Base-by-base conservation (phyloP, 148 eudicot species). In the Silene uniflora region DNA sequence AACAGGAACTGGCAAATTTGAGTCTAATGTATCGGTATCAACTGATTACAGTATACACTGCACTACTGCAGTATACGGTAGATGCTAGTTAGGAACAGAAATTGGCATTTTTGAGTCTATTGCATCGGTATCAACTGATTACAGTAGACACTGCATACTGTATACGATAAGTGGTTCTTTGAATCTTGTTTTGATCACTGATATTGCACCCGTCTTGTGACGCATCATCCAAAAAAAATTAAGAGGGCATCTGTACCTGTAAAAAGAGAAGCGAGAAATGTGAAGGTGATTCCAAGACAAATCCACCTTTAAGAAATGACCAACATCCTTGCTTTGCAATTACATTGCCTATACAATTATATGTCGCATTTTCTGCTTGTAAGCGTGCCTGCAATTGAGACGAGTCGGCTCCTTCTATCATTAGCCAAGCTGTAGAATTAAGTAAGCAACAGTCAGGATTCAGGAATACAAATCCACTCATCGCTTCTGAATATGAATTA, bases 301-400 rank as follows among this genome's bases (percentile, higher is more conserved):
- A 95, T 73, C 98, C 98, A 46, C 98, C 98, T 77, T 92, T 93
- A 65, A 93, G 88, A 77, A 93, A 93, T 19, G 98, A 92, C 97
- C 98, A 95, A 70, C 97, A 95, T 3, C 97, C 96, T 56, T 68
- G 69, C 68, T 80, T 86, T 13, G 97, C 95, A 7, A 84, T 55
- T 24, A 91, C 95, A 16, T 85, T 88, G 63, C 95, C 98, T 56
- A 90, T 81, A 74, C 98, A 91, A 14, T 69, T 77, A 54, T 77
- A 65, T 14, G 79, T 82, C 24, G 79, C 64, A 44, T 80, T 58
- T 17, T 83, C 84, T 44, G 85, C 73, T 69, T 42, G 74, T 72
- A 93, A 69, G 60, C 85, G 79, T 70, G 95, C 91, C 62, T 74
- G 76, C 77, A 93, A 72, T 42, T 81, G 67, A 35, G 89, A 80